Percentiles rank a stretch among this genome's conserved stretches.
Conservation (phyloP, 352 stramenopile genomes). For the Peronospora destructor region DNA sequence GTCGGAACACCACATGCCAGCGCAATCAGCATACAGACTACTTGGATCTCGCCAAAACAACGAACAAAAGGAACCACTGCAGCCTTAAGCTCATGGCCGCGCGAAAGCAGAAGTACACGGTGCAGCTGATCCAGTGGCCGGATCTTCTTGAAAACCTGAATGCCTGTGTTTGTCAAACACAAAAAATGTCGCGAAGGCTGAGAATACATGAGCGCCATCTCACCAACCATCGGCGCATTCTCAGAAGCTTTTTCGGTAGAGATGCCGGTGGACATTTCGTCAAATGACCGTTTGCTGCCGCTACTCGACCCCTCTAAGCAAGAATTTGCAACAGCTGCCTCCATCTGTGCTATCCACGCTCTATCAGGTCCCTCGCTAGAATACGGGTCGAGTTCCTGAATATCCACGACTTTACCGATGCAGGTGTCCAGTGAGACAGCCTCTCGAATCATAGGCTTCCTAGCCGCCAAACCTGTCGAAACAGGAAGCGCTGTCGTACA, state of each 20-base stretch:
- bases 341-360: constrained; percentile 13
- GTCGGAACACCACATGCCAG: constrained; percentile 80
- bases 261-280: constrained; percentile 58
- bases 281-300: constrained; percentile 62
- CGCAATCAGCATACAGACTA: constrained; percentile 85
- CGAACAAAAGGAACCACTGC: constrained; percentile 68
- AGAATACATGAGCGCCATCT: constrained; percentile 84
- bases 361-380: constrained; percentile 28
- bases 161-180: constrained; percentile 75
- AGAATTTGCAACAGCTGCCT: constrained; percentile 3
- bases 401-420: constrained; percentile 78
- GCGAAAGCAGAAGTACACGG: constrained; percentile 55
- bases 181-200: constrained; percentile 78
- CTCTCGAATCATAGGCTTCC: constrained; percentile 69
- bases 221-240: constrained; percentile 29
- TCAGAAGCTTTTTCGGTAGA: constrained; percentile 11
- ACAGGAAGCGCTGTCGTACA: constrained; percentile 52
- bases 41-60: constrained; percentile 78
- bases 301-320: constrained; percentile 15
- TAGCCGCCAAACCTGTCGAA: constrained; percentile 32
- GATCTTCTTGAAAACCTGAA: constrained; percentile 88
- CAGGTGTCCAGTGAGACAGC: constrained; percentile 68
- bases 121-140: constrained; percentile 85
- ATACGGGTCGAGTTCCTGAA: constrained; percentile 55
- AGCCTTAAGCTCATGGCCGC: constrained; percentile 61